Evolutionary conservation across 371 early-diverging fungal genomes (phyloP).

Genomic region (Batkoa obscura): DNA sequence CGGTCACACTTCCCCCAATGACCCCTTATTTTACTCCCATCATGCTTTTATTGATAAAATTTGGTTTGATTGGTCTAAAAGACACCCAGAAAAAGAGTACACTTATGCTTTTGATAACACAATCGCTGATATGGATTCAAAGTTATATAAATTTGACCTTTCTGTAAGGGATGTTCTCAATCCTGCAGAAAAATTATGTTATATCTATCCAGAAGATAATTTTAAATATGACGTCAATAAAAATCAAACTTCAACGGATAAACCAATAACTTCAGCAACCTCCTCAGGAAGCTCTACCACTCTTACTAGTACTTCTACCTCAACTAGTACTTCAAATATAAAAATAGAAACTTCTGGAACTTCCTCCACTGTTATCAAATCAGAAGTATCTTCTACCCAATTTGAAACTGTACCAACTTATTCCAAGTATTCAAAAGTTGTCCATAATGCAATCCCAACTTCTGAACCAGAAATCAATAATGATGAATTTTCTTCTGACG

Average conservation of each 20-base stretch:
- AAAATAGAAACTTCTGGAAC: too few relatives aligned
- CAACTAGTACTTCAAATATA: too few relatives aligned
- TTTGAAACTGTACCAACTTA: too few relatives aligned
- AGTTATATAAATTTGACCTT: neutral
- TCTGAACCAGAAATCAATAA: too few relatives aligned
- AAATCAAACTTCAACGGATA: too few relatives aligned
- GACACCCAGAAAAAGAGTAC: neutral
- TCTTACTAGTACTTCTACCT: neutral
- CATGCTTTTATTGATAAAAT: slow-evolving; percentile 9
- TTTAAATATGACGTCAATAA: neutral
- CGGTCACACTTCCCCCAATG: slow-evolving; percentile 1
- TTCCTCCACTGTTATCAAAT: too few relatives aligned
- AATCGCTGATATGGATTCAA: neutral
- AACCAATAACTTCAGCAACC: neutral
- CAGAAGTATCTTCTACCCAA: too few relatives aligned
- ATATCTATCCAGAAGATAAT: slow-evolving; percentile 6
- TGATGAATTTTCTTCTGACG: too few relatives aligned
- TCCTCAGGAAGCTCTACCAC: neutral
- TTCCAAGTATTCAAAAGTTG: too few relatives aligned
- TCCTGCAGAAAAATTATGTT: neutral
- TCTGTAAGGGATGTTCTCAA: neutral
- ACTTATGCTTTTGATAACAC: neutral
- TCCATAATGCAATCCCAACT: too few relatives aligned
- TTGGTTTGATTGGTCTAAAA: slow-evolving; percentile 3
- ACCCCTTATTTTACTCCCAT: slow-evolving; percentile 7